These are phyloP conservation scores for Penicillium aurantiogriseum DNA, from an alignment of 2,329 filamentous ascomycete species.

Conservation along the genomic window DNA sequence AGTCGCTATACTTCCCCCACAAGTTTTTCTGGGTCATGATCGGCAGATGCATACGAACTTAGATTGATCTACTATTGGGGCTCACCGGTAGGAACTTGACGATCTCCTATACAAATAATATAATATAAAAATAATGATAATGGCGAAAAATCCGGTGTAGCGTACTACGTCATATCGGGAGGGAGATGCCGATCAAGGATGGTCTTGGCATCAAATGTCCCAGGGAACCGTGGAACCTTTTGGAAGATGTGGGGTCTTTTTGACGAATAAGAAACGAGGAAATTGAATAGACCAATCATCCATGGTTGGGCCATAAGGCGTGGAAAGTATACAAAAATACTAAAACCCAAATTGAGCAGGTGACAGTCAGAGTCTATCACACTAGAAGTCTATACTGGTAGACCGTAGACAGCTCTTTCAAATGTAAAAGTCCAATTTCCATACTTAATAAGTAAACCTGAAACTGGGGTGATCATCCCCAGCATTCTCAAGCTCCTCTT, in stretches of 20 bases:
- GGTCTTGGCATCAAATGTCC: not conserved
- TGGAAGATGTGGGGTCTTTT: not conserved
- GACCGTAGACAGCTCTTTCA: not conserved
- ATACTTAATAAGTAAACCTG: conserved; percentile 34
- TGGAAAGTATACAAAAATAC: not conserved
- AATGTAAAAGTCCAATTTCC: not conserved
- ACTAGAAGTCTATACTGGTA: not conserved
- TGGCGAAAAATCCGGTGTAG: not conserved
- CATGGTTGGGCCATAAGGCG: not conserved
- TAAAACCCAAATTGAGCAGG: not conserved
- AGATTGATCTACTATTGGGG: not conserved
- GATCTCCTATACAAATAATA: not conserved
- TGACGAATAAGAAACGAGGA: not conserved
- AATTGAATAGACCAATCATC: not conserved
- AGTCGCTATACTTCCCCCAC: not conserved
- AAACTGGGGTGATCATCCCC: conserved; percentile 43
- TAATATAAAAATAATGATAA: too few species aligned
- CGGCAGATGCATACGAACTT: not conserved
- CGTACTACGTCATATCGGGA: conserved; percentile 11
- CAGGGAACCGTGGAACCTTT: not conserved
- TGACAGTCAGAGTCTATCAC: not conserved
- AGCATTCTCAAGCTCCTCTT: conserved; percentile 39
- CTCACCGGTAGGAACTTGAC: not conserved
- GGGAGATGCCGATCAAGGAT: conserved; percentile 4
- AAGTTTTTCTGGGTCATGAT: not conserved